These are phyloP conservation scores for Prunus mira DNA, from an alignment of 306 rosid genomes.

Conservation along the genomic window DNA sequence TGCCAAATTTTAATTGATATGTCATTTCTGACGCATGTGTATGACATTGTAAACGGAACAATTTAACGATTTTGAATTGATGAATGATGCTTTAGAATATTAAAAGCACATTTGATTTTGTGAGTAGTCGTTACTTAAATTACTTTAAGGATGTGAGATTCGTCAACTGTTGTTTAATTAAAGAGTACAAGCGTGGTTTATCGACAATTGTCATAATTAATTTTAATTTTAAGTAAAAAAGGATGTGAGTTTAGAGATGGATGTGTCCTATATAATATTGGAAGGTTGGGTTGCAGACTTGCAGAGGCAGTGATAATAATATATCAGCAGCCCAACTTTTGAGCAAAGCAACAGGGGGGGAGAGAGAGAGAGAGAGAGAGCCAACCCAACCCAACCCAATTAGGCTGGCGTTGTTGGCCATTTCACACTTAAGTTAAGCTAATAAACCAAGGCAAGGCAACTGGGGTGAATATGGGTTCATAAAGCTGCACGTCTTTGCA, in stretches of 20 bases:
- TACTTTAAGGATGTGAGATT: too few species aligned
- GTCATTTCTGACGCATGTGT: background rate
- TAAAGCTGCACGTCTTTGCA: slow-evolving; percentile 35
- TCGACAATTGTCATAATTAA: too few species aligned
- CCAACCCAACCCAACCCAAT: slow-evolving; percentile 7
- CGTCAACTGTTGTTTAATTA: too few species aligned
- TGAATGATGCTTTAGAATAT: background rate
- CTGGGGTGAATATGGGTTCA: background rate
- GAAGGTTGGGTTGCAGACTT: too few species aligned
- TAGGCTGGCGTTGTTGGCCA: slow-evolving; percentile 52
- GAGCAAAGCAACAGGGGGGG: too few species aligned
- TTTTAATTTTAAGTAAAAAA: too few species aligned
- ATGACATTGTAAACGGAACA: slow-evolving; percentile 19
- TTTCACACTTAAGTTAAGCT: slow-evolving; percentile 1
- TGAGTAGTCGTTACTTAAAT: background rate
- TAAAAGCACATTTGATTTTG: background rate
- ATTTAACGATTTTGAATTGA: background rate
- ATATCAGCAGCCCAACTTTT: too few species aligned
- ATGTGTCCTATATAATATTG: too few species aligned
- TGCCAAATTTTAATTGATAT: background rate
- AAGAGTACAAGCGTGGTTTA: too few species aligned
- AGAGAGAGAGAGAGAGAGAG: too few species aligned
- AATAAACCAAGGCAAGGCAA: background rate
- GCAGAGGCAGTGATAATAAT: too few species aligned
- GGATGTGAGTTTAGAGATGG: too few species aligned